phyloP scores from a whole-genome alignment of 176 grass and related monocot species.

The Stipa capillata region DNA sequence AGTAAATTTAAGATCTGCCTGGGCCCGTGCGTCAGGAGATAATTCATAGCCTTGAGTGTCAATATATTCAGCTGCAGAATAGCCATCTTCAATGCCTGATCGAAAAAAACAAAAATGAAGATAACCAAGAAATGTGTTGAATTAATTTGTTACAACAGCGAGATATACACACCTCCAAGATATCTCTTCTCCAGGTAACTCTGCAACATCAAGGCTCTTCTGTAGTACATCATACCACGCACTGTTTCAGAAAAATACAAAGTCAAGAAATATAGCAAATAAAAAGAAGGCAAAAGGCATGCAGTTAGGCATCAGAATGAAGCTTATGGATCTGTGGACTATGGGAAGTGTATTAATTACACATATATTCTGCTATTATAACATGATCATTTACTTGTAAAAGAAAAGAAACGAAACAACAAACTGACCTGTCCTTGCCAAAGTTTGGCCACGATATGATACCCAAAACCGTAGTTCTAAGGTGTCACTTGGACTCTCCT shows the following conservation, averaged over 20 bases:
- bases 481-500: conserved; percentile 53
- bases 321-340: neutral
- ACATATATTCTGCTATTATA: neutral
- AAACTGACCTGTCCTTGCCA: conserved; percentile 82
- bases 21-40: conserved; percentile 71
- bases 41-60: conserved; percentile 79
- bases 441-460: conserved; percentile 94
- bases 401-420: conserved; percentile 3
- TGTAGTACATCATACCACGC: conserved; percentile 99
- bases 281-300: conserved; percentile 16
- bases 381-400: neutral
- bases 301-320: conserved; percentile 15
- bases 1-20: conserved; percentile 97
- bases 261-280: conserved; percentile 23
- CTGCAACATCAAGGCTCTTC: conserved; percentile 92
- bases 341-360: neutral
- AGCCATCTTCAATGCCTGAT: conserved; percentile 75
- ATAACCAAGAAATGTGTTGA: neutral
- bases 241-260: conserved; percentile 41
- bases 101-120: conserved; percentile 22
- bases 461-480: conserved; percentile 98
- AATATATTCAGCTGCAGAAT: conserved; percentile 61
- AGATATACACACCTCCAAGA: conserved; percentile 55
- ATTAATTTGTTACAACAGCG: conserved; percentile 13
- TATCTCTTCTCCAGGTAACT: conserved; percentile 88